A percentile compares a stretch with the other conserved stretches of the same genome.
Evolutionary conservation across 805 yeast species (phyloP).

Genomic region (Saccharomycopsis lassenensis): DNA sequence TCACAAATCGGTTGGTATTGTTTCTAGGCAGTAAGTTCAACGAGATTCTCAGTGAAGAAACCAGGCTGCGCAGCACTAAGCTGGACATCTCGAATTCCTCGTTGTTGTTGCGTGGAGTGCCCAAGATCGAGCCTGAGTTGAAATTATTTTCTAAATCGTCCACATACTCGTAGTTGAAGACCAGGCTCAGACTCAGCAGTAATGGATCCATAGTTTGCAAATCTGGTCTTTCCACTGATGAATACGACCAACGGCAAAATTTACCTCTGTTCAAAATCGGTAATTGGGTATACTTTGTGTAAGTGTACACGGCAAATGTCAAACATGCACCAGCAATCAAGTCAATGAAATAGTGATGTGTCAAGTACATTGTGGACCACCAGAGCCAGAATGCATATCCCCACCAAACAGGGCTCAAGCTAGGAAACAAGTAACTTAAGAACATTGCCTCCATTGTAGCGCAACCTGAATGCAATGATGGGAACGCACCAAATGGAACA

Average conservation of each 20-base stretch:
- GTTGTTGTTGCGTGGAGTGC: slow-evolving; percentile 5
- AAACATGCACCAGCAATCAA: slow-evolving; percentile 89
- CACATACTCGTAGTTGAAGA: slow-evolving; percentile 4
- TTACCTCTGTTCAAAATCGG: slow-evolving; percentile 45
- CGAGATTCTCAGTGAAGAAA: slow-evolving; percentile 12
- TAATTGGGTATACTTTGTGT: slow-evolving; percentile 54
- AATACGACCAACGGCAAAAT: slow-evolving; percentile 65
- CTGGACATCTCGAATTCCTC: slow-evolving; percentile 17
- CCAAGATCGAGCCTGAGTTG: neutral
- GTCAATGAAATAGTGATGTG: slow-evolving; percentile 95
- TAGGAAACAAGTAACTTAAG: slow-evolving; percentile 74
- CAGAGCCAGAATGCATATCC: slow-evolving; percentile 85
- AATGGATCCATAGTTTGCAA: slow-evolving; percentile 15
- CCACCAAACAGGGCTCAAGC: slow-evolving; percentile 50
- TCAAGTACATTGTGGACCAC: slow-evolving; percentile 98
- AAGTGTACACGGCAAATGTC: slow-evolving; percentile 42
- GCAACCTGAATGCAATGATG: slow-evolving; percentile 87
- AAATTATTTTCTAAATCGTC: slow-evolving; percentile 12
- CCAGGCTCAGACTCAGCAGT: neutral
- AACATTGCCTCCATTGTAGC: slow-evolving; percentile 91
- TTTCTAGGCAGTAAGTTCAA: too few species aligned
- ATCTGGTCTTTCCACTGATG: slow-evolving; percentile 25
- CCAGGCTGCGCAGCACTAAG: slow-evolving; percentile 13
- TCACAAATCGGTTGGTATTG: too few species aligned
- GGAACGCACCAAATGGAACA: slow-evolving; percentile 84